A percentile compares a stretch with the other conserved stretches of the same genome.
Conservation (phyloP, 108 stramenopile species). For the Cyclotella choctawhatcheeana region DNA sequence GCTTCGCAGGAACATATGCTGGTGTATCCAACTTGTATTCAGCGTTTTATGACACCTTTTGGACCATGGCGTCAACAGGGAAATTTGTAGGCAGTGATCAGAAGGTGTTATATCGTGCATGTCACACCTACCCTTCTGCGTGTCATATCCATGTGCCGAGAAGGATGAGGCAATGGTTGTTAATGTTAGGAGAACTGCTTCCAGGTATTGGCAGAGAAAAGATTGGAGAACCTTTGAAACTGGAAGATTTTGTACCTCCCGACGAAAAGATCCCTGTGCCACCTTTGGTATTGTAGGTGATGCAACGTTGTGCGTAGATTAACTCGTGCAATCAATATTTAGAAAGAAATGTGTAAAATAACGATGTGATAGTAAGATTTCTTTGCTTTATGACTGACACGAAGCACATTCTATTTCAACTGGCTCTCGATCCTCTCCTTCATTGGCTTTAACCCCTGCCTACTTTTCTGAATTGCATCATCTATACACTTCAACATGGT, state of each 20-base stretch:
- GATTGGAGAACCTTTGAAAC: slow-evolving; percentile 29
- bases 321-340: background rate
- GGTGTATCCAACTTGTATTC: slow-evolving; percentile 51
- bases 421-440: slow-evolving; percentile 65
- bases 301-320: no score
- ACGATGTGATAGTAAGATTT: background rate
- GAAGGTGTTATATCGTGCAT: slow-evolving; percentile 50
- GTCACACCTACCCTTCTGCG: slow-evolving; percentile 46
- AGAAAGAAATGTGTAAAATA: background rate
- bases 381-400: background rate
- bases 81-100: slow-evolving; percentile 56
- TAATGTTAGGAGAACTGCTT: slow-evolving; percentile 45
- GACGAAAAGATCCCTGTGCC: slow-evolving; percentile 40
- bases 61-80: slow-evolving; percentile 47
- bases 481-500: slow-evolving; percentile 70
- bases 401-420: slow-evolving; percentile 22
- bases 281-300: slow-evolving; percentile 43
- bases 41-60: slow-evolving; percentile 52
- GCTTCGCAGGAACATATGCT: slow-evolving; percentile 50
- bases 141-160: slow-evolving; percentile 50
- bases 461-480: slow-evolving; percentile 73
- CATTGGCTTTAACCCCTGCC: slow-evolving; percentile 78
- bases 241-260: slow-evolving; percentile 21
- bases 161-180: slow-evolving; percentile 32
- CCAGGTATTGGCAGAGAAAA: slow-evolving; percentile 36